These are phyloP conservation scores for Colletotrichum endophyticum DNA, from an alignment of 2,329 filamentous ascomycete species.

Conservation along the genomic window DNA sequence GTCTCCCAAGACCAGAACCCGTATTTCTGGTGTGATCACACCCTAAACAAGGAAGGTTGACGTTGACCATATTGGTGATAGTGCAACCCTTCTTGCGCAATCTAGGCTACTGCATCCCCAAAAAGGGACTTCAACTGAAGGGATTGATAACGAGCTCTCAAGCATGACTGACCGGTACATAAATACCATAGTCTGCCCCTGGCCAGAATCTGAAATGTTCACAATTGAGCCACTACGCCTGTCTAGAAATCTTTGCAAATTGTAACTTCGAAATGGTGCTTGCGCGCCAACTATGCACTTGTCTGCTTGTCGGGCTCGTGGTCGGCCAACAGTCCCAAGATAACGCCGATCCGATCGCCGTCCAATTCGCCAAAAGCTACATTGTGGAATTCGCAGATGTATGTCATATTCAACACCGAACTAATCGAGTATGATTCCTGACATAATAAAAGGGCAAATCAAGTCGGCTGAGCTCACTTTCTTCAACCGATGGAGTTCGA, in stretches of 20 bases:
- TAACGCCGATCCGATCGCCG: background rate
- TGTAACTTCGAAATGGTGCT: background rate
- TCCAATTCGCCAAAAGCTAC: background rate
- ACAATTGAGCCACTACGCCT: background rate
- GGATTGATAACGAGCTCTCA: background rate
- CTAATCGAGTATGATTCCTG: too few relatives aligned
- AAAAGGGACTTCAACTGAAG: background rate
- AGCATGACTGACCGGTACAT: background rate
- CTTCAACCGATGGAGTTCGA: background rate
- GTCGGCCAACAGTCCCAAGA: background rate
- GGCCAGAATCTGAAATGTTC: background rate
- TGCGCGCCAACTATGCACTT: background rate
- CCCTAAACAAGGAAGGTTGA: background rate
- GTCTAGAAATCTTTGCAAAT: rapidly evolving
- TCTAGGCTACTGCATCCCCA: background rate
- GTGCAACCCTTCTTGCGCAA: background rate
- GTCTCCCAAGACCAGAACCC: background rate
- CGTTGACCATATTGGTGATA: background rate
- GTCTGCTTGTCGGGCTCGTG: background rate
- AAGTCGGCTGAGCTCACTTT: background rate
- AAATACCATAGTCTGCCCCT: background rate
- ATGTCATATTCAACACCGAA: background rate
- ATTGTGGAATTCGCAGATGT: slow-evolving; percentile 16
- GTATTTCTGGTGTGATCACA: background rate
- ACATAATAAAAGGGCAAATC: background rate